These are phyloP conservation scores for Aquilaria yunnanensis DNA, from an alignment of 345 rosid species.

Conservation along the genomic window DNA sequence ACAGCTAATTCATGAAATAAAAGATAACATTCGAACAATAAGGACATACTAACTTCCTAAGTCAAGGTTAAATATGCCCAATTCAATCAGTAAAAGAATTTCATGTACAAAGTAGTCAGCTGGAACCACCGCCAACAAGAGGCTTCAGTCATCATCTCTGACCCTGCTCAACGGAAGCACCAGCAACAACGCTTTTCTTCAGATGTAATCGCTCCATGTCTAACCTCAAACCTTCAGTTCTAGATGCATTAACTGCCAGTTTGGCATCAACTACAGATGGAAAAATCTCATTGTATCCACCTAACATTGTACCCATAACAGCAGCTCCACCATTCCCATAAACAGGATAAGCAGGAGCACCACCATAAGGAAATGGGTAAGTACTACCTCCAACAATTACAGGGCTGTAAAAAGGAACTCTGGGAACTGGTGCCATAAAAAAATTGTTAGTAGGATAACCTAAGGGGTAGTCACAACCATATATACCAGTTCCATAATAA, in stretches of 20 bases:
- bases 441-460: slow-evolving; percentile 24
- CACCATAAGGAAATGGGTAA: slow-evolving; percentile 25
- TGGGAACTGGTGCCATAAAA: slow-evolving; percentile 26
- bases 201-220: slow-evolving; percentile 14
- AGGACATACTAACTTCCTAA: slow-evolving; percentile 9
- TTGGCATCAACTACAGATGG: slow-evolving; percentile 24
- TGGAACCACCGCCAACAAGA: slow-evolving; percentile 20
- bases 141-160: slow-evolving; percentile 18
- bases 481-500: slow-evolving; percentile 26
- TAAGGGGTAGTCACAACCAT: slow-evolving; percentile 33
- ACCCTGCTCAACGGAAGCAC: slow-evolving; percentile 17
- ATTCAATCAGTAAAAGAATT: slow-evolving; percentile 30
- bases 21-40: slow-evolving; percentile 10
- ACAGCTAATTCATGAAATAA: slow-evolving; percentile 14
- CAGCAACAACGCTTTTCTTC: slow-evolving; percentile 11
- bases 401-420: slow-evolving; percentile 30
- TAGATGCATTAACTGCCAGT: slow-evolving; percentile 16
- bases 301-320: slow-evolving; percentile 14
- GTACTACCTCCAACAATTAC: slow-evolving; percentile 28
- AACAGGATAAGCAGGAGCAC: slow-evolving; percentile 24
- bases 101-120: slow-evolving; percentile 19
- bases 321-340: slow-evolving; percentile 30
- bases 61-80: slow-evolving; percentile 17
- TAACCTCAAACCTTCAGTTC: slow-evolving; percentile 17
- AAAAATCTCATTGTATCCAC: slow-evolving; percentile 18